Base-by-base conservation (phyloP, 768 basidiomycete species). In the Exidia glandulosa region DNA sequence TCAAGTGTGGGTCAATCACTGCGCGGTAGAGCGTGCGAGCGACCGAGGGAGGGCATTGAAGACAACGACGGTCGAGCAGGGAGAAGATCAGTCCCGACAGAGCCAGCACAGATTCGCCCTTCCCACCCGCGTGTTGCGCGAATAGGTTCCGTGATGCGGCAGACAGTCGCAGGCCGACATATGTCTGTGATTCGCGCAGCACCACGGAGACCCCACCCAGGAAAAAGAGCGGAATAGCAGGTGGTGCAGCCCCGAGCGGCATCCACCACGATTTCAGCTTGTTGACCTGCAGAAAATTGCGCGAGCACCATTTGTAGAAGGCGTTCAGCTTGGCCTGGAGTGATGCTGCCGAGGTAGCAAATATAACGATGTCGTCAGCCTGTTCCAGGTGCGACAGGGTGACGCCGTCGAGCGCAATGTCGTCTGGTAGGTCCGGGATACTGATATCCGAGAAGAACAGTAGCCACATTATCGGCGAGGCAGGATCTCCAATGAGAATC, bases 281-380 rank as follows among this genome's bases (percentile, higher is more conserved):
- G 60, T 66, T 73, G 31, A 70, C 63, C 14, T 61, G 34, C 65
- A 70, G 64, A 32, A 65, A 67, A 60, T 72, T 71, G 6, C 41
- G 54, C 25, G 33, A 34, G 61, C 69, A 68, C 69, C 70, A 73
- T 1, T 14, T 14, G 5, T 32, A 52, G 25, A 71, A 64, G 0
- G 16, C 31, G 25, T 65, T 34, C 30, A 69, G 45, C 13, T 64
- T 65, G 0, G 34, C 13, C 55, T 69, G 69, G 9, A 69, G 41
- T 3, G 62, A 69, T 0, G 16, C 57, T 0, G 62, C 25, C 0
- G 64, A 61, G 23, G 61, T 65, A 1, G 68, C 66, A 7, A 68
- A 41, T 2, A 70, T 31, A 4, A 63, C 55, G 14, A 71, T 56
- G 57, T 71, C 70, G 33, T 71, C 70, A 2, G 70, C 69, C 45